Percentiles rank a stretch among this genome's conserved stretches.
Conservation (phyloP, 83 land plant species). For the Picea abies region DNA sequence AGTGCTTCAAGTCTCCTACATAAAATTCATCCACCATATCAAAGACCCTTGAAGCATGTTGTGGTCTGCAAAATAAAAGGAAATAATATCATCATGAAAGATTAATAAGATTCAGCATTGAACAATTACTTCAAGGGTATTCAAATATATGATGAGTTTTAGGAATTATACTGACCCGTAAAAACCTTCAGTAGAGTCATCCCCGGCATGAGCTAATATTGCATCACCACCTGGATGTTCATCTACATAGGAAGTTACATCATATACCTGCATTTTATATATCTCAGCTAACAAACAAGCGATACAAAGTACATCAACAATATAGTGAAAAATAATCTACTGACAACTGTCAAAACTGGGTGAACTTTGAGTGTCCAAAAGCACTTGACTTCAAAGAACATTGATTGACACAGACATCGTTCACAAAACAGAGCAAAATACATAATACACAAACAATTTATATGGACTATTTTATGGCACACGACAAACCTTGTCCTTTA, state of each 20-base stretch:
- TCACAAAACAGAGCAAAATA: too few relatives aligned
- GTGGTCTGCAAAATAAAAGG: conserved; percentile 69
- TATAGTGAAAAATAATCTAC: too few relatives aligned
- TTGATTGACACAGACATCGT: too few relatives aligned
- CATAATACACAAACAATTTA: too few relatives aligned
- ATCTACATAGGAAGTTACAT: conserved; percentile 93
- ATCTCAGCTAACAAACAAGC: not conserved
- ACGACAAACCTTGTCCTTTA: conserved; percentile 77
- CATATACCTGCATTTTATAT: conserved; percentile 72
- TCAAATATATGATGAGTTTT: not conserved
- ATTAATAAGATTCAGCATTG: conserved; percentile 2
- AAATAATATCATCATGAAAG: not conserved
- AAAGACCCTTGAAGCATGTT: conserved; percentile 93
- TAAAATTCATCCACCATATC: conserved; percentile 95
- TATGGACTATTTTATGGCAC: not conserved
- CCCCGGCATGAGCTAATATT: conserved; percentile 93
- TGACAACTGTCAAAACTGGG: too few relatives aligned
- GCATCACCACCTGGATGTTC: conserved; percentile 99
- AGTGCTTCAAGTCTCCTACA: conserved; percentile 68
- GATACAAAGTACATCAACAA: not conserved
- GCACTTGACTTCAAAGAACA: too few relatives aligned
- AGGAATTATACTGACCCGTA: conserved; percentile 62
- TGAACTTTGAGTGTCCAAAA: too few relatives aligned
- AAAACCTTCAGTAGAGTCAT: conserved; percentile 93
- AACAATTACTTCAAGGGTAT: not conserved